Conservation (phyloP, 2,329 filamentous ascomycete species). For the Trichoderma polysporum region DNA sequence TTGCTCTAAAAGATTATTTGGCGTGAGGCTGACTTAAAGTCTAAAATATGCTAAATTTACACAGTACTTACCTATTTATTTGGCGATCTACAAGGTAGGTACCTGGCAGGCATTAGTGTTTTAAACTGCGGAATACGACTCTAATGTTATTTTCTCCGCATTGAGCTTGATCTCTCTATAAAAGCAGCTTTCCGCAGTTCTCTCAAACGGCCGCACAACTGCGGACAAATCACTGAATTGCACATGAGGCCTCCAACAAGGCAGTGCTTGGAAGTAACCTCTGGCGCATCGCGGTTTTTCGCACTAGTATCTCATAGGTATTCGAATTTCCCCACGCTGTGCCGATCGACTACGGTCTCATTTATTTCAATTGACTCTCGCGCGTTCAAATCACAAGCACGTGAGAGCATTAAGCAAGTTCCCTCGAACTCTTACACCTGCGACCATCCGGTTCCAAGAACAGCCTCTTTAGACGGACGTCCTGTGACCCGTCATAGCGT, state of each 20-base stretch:
- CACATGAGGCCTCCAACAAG: conserved; percentile 18
- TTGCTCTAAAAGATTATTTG: not conserved
- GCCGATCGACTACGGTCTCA: not conserved
- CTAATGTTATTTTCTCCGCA: not conserved
- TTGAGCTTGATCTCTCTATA: not conserved
- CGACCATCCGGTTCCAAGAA: not conserved
- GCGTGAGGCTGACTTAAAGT: not conserved
- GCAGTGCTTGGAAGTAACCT: conserved; percentile 11
- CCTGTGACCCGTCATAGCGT: not conserved
- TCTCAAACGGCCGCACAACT: not conserved
- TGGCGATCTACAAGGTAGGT: not conserved
- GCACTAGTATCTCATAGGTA: not conserved
- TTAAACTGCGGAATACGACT: not conserved
- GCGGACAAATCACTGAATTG: not conserved
- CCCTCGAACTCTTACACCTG: not conserved
- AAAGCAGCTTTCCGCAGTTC: not conserved
- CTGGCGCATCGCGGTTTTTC: not conserved
- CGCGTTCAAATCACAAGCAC: not conserved
- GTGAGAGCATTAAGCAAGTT: not conserved
- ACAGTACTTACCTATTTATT: not conserved
- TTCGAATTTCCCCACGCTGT: not conserved
- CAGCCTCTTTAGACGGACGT: not conserved
- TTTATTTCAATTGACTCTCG: not conserved
- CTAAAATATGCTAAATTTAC: not conserved
- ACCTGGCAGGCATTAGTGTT: not conserved